Percentiles rank a stretch among this genome's conserved stretches.
These are phyloP conservation scores for Vitis hybrid DNA, from an alignment of 177 flowering plant species.

Conservation along the genomic window DNA sequence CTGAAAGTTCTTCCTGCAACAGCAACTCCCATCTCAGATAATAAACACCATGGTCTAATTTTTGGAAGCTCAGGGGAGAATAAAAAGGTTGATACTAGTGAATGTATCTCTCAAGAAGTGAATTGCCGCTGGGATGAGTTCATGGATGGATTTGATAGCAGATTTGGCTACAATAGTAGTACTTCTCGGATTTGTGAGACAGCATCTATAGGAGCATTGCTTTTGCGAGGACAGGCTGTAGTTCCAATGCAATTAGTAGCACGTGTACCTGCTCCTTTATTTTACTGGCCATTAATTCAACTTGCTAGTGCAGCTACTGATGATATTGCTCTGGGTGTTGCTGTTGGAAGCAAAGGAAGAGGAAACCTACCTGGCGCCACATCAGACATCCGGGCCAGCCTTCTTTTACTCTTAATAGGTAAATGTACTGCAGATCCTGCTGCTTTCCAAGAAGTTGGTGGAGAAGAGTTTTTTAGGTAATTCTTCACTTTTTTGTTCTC, in stretches of 20 bases:
- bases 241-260: conserved; percentile 94
- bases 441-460: conserved; percentile 85
- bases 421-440: conserved; percentile 89
- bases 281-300: conserved; percentile 99
- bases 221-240: conserved; percentile 79
- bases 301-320: conserved; percentile 98
- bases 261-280: conserved; percentile 81
- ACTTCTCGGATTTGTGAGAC: conserved; percentile 43
- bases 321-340: conserved; percentile 85
- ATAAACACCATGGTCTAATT: conserved; percentile 25
- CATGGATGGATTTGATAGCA: conserved; percentile 35
- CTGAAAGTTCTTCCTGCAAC: conserved; percentile 58
- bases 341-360: conserved; percentile 98
- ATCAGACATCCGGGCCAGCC: conserved; percentile 91
- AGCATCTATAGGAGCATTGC: conserved; percentile 87
- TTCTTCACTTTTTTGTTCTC: conserved; percentile 2
- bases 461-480: conserved; percentile 91
- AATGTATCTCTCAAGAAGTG: conserved; percentile 26
- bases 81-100: conserved; percentile 31
- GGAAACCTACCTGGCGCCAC: conserved; percentile 94
- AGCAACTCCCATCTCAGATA: conserved; percentile 38
- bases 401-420: conserved; percentile 86
- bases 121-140: conserved; percentile 27
- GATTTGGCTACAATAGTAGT: conserved; percentile 18
- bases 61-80: conserved; percentile 26